Evolutionary conservation across 768 basidiomycete genomes (phyloP), one percentile per base, ranked within the genome.

Genomic region (Gymnopilus junonius): DNA sequence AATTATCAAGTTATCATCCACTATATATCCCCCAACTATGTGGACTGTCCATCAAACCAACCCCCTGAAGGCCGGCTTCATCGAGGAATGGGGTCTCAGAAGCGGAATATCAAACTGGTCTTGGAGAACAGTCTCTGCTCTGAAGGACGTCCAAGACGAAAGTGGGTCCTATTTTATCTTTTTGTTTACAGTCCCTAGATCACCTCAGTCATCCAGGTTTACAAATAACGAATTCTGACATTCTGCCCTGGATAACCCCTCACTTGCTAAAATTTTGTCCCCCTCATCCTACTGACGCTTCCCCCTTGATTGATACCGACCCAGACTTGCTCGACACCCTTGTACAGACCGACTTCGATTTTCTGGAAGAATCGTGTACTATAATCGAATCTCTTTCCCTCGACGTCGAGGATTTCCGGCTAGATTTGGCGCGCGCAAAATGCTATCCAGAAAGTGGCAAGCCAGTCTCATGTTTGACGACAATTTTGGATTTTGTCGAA

Each of bases 361-460:
- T 84, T 15, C 78, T 95, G 32, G 89, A 92, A 67, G 89, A 94
- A 70, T 83, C 85, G 0, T 92, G 89, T 75, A 90, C 85, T 55
- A 79, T 89, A 39, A 81, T 95, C 29, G 93, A 95, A 71, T 88
- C 91, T 37, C 84, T 93, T 31, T 82, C 88, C 15, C 80, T 94
- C 14, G 93, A 95, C 68, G 84, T 91, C 11, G 90, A 91, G 70
- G 90, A 92, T 59, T 83, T 93, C 50, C 85, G 92, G 25, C 76
- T 88, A 23, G 87, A 87, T 25, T 80, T 94, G 10, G 92, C 90
- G 42, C 88, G 87, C 10, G 87, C 88, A 0, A 75, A 85, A 66
- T 79, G 82, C 55, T 87, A 85, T 72, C 82, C 87, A 0, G 80
- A 84, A 25, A 85, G 88, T 65, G 84, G 87, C 59, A 78, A 76